These are phyloP conservation scores for Papiliotrema fonsecae DNA, from an alignment of 1,284 basidiomycete species.

Conservation along the genomic window DNA sequence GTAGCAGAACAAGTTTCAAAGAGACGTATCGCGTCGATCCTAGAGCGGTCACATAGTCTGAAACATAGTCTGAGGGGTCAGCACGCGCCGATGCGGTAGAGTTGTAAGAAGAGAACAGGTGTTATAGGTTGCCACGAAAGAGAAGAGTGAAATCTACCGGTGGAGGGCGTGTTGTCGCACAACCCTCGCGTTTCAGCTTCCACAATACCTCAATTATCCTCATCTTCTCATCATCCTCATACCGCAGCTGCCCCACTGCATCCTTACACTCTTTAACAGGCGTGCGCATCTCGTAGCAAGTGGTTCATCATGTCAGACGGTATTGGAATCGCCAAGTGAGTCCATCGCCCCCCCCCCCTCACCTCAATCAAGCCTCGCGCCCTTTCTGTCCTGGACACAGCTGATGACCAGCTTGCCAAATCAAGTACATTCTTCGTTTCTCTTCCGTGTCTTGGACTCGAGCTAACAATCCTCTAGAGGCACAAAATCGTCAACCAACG, in stretches of 20 bases:
- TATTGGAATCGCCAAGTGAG: constrained; percentile 51
- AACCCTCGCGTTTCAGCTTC: too few species aligned
- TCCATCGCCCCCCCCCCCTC: constrained; percentile 4
- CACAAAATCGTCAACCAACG: constrained; percentile 96
- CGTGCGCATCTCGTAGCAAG: not conserved
- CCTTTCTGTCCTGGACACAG: constrained; percentile 1
- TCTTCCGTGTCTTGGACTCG: constrained; percentile 3
- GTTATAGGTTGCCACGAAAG: too few species aligned
- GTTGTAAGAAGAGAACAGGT: too few species aligned
- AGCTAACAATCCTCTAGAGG: constrained; percentile 55
- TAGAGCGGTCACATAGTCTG: too few species aligned
- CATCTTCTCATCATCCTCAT: too few species aligned
- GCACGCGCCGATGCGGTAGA: too few species aligned
- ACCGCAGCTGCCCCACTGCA: too few species aligned
- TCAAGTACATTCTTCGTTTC: constrained; percentile 63
- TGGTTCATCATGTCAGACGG: constrained; percentile 42
- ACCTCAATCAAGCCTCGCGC: not conserved
- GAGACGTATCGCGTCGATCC: too few species aligned
- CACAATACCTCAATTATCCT: not conserved
- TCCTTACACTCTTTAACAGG: not conserved
- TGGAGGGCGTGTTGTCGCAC: too few species aligned
- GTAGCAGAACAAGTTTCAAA: too few species aligned
- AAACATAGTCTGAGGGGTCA: too few species aligned
- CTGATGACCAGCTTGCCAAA: constrained; percentile 94
- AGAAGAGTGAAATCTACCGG: too few species aligned